A percentile compares a stretch with the other conserved stretches of the same genome.
Evolutionary conservation across 305 asterid species (phyloP).

Genomic region (Fraxinus albicans): DNA sequence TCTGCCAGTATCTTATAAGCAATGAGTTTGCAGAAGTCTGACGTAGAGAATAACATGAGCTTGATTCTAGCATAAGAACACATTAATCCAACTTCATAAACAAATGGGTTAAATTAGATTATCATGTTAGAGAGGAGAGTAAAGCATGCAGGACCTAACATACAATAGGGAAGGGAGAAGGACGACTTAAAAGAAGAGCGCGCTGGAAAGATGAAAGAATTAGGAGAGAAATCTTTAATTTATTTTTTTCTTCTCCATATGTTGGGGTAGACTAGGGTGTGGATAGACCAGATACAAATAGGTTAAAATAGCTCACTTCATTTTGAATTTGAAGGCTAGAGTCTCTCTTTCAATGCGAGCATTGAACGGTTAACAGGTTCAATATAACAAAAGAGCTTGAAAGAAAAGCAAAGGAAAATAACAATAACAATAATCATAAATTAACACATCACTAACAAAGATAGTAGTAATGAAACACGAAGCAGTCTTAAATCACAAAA

Average conservation of each 20-base stretch:
- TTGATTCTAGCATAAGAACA: not conserved
- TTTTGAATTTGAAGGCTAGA: not conserved
- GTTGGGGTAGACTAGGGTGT: not conserved
- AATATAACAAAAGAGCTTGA: not conserved
- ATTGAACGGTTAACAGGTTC: not conserved
- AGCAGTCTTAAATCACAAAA: not conserved
- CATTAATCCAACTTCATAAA: not conserved
- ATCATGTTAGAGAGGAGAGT: not conserved
- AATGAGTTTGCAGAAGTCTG: not conserved
- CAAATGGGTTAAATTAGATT: slow-evolving; percentile 4
- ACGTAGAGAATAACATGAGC: not conserved
- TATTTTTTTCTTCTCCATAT: not conserved
- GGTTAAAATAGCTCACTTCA: not conserved
- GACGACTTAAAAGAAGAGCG: not conserved
- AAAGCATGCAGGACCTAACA: not conserved
- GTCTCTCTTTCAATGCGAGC: slow-evolving; percentile 6
- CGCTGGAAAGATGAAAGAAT: not conserved
- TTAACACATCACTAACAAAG: not conserved
- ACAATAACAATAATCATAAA: not conserved
- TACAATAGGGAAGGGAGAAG: slow-evolving; percentile 6
- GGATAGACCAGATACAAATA: not conserved
- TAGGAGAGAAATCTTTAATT: not conserved
- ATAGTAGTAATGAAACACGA: not conserved
- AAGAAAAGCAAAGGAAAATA: not conserved
- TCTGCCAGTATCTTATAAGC: not conserved